These are phyloP conservation scores for Cyclostephanos tholiformis DNA, from an alignment of 108 stramenopile genomes.

Conservation along the genomic window DNA sequence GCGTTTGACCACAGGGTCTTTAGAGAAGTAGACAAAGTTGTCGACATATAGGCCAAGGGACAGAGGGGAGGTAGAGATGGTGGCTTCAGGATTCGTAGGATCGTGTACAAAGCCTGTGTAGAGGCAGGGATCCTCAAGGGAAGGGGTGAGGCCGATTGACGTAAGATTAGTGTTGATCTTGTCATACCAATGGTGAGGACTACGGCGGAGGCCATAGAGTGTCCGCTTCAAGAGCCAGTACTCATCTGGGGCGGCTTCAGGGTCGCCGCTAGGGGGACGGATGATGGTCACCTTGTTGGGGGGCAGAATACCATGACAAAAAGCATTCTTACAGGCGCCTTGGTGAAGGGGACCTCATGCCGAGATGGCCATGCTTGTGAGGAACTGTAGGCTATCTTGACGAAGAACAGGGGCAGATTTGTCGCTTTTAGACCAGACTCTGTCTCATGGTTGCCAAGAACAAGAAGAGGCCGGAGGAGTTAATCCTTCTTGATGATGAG, in stretches of 20 bases:
- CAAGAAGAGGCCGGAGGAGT: slow-evolving; percentile 4
- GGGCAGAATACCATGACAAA: slow-evolving; percentile 44
- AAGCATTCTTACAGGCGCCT: too few relatives aligned
- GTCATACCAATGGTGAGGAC: too few relatives aligned
- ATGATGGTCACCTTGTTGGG: slow-evolving; percentile 17
- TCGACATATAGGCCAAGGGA: slow-evolving; percentile 27
- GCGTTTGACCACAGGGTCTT: background rate
- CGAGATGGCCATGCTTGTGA: slow-evolving; percentile 1
- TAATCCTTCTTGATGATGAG: slow-evolving; percentile 13
- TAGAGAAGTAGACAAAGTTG: slow-evolving; percentile 23
- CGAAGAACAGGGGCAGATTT: too few relatives aligned
- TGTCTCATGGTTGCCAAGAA: too few relatives aligned
- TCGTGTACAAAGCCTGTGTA: slow-evolving; percentile 9
- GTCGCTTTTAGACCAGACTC: too few relatives aligned
- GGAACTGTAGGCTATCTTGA: slow-evolving; percentile 4
- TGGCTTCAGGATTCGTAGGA: background rate
- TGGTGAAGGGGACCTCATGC: slow-evolving; percentile 18
- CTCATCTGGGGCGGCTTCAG: background rate
- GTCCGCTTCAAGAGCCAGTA: slow-evolving; percentile 30
- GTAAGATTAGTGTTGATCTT: slow-evolving; percentile 6
- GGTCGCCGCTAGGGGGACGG: slow-evolving; percentile 28
- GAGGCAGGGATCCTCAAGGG: slow-evolving; percentile 32
- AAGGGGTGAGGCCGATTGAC: slow-evolving; percentile 19
- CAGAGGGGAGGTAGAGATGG: background rate
- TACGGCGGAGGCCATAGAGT: too few relatives aligned